These are phyloP conservation scores for Pestalotiopsis sp. DNA, from an alignment of 2,329 filamentous ascomycete genomes.

Conservation along the genomic window DNA sequence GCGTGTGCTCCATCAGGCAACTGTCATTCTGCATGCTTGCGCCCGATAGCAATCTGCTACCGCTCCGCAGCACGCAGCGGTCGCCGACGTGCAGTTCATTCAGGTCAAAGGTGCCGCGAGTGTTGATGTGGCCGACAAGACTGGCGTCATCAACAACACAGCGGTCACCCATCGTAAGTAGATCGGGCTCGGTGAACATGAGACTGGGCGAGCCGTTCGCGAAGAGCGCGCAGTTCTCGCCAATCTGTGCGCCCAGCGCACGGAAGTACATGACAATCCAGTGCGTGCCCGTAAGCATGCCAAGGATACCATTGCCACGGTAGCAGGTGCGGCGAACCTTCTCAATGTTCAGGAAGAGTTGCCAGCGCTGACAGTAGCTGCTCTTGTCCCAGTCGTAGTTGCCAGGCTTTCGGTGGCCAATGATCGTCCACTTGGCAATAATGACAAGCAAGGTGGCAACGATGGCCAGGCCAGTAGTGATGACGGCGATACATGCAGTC, in stretches of 20 bases:
- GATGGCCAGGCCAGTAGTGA: conserved; percentile 46
- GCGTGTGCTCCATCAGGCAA: conserved; percentile 59
- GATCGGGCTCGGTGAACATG: conserved; percentile 61
- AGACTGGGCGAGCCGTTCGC: conserved; percentile 54
- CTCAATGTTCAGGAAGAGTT: conserved; percentile 56
- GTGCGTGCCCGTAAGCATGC: conserved; percentile 55
- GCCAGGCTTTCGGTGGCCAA: conserved; percentile 53
- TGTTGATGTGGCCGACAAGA: conserved; percentile 60
- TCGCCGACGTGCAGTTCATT: conserved; percentile 54
- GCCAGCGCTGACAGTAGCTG: conserved; percentile 61
- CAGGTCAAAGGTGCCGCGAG: conserved; percentile 57
- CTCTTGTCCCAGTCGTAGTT: conserved; percentile 62
- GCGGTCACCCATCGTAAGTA: conserved; percentile 55
- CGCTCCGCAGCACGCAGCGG: conserved; percentile 54
- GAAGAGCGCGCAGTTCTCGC: conserved; percentile 57
- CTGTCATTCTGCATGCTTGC: conserved; percentile 55
- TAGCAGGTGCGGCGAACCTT: conserved; percentile 53
- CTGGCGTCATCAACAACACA: conserved; percentile 59
- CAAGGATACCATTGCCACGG: conserved; percentile 51
- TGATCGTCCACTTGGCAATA: conserved; percentile 52
- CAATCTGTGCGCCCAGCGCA: conserved; percentile 55
- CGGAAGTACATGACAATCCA: conserved; percentile 58
- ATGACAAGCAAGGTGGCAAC: conserved; percentile 48
- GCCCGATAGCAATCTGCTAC: conserved; percentile 54
- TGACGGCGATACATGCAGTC: conserved; percentile 39